Conservation (phyloP, 257 asterid genomes). For the Solanum bulbocastanum region DNA sequence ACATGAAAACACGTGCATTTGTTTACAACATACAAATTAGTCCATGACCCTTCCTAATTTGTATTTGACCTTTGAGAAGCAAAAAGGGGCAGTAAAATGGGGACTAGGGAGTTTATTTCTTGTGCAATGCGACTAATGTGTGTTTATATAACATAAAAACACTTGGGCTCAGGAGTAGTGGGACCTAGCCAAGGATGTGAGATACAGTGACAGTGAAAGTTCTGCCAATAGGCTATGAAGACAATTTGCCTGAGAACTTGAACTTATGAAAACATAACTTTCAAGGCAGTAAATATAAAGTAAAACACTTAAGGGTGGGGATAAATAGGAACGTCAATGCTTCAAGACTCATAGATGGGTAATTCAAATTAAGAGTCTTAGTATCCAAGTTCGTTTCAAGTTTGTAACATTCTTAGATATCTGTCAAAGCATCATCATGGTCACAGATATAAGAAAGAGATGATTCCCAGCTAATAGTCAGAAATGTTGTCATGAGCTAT, state of each 20-base stretch:
- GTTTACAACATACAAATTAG: background rate
- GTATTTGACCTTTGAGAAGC: background rate
- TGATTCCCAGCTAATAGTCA: background rate
- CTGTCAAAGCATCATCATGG: background rate
- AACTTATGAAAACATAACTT: background rate
- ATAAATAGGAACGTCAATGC: background rate
- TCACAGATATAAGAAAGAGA: background rate
- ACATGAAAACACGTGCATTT: background rate
- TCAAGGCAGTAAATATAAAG: background rate
- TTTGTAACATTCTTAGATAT: background rate
- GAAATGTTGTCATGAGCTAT: background rate
- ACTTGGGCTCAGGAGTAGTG: background rate
- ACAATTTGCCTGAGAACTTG: background rate
- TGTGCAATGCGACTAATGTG: background rate
- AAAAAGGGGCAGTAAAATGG: background rate
- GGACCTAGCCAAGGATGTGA: background rate
- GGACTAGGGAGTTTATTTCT: background rate
- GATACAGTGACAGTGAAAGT: background rate
- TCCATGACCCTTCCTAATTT: background rate
- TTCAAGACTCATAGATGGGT: background rate
- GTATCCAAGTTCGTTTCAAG: background rate
- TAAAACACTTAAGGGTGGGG: background rate
- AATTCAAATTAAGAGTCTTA: background rate
- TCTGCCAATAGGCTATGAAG: background rate
- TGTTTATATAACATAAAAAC: background rate